Evolutionary conservation across 2,329 filamentous ascomycete species (phyloP).

Genomic region (Hymenoscyphus linearis): DNA sequence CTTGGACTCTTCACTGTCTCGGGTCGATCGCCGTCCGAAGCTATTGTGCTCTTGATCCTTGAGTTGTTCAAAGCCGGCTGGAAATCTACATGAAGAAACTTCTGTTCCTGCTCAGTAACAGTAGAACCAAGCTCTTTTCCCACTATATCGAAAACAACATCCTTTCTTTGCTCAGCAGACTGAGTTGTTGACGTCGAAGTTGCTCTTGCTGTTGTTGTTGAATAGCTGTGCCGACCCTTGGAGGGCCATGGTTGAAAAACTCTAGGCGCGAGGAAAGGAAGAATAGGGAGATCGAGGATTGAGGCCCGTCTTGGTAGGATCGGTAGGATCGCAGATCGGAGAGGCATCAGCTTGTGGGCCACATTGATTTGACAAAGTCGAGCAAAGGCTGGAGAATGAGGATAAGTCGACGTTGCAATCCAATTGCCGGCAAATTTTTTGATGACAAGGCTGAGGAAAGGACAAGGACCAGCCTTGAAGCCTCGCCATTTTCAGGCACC

Average conservation of each 20-base stretch:
- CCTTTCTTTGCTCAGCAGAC: background rate
- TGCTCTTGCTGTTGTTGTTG: background rate
- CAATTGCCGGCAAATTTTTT: background rate
- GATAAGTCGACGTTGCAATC: background rate
- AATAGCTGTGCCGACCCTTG: slow-evolving; percentile 9
- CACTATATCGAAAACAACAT: background rate
- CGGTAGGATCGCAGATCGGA: slow-evolving; percentile 17
- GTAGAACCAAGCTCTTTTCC: background rate
- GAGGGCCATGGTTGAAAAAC: slow-evolving; percentile 31
- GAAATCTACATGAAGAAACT: background rate
- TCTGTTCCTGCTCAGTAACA: background rate
- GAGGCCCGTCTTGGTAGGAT: slow-evolving; percentile 13
- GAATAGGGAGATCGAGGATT: slow-evolving; percentile 27
- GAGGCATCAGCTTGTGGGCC: slow-evolving; percentile 28
- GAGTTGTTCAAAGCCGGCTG: background rate
- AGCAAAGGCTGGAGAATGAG: background rate
- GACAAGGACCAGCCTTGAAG: background rate
- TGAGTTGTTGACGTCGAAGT: background rate
- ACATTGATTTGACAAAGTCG: background rate
- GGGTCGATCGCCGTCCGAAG: background rate
- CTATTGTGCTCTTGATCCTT: background rate
- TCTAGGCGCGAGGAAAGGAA: slow-evolving; percentile 32
- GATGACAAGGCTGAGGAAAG: slow-evolving; percentile 4
- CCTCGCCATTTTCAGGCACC: background rate
- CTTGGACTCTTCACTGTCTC: background rate